These are phyloP conservation scores for Eurotiales sp. DNA, from an alignment of 2,329 filamentous ascomycete genomes.

Conservation along the genomic window DNA sequence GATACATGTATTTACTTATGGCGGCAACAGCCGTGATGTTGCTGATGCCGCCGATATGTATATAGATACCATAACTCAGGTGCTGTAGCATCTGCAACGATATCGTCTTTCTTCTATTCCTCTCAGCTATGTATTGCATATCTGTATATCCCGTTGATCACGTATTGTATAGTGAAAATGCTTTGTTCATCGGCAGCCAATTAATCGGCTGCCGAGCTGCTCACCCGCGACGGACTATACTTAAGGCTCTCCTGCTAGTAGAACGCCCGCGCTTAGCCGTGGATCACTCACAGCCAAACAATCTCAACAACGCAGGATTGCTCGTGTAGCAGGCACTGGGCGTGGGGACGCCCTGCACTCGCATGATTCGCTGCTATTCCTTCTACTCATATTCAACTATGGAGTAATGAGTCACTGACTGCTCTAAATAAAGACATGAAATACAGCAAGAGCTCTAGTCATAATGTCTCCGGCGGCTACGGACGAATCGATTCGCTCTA, in stretches of 20 bases:
- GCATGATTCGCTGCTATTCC: neutral
- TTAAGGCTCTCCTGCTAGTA: neutral
- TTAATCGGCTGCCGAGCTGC: neutral
- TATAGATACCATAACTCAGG: neutral
- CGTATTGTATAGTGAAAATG: neutral
- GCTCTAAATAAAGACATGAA: no score
- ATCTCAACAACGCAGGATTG: neutral
- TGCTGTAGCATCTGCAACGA: neutral
- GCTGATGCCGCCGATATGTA: neutral
- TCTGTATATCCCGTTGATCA: no score
- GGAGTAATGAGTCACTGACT: no score
- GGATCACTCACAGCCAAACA: no score
- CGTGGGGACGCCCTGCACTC: neutral
- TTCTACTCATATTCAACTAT: no score
- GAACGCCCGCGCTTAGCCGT: constrained; percentile 13
- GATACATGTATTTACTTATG: no score
- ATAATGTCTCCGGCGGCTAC: no score
- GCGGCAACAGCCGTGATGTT: no score
- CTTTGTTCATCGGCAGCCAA: neutral
- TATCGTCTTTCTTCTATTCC: neutral
- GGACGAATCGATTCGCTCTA: no score
- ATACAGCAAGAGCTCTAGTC: no score
- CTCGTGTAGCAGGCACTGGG: neutral
- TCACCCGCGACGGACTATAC: constrained; percentile 1
- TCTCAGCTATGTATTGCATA: no score